Evolutionary conservation across 805 yeast genomes (phyloP).

Genomic region (Wickerhamiella spandovensis): DNA sequence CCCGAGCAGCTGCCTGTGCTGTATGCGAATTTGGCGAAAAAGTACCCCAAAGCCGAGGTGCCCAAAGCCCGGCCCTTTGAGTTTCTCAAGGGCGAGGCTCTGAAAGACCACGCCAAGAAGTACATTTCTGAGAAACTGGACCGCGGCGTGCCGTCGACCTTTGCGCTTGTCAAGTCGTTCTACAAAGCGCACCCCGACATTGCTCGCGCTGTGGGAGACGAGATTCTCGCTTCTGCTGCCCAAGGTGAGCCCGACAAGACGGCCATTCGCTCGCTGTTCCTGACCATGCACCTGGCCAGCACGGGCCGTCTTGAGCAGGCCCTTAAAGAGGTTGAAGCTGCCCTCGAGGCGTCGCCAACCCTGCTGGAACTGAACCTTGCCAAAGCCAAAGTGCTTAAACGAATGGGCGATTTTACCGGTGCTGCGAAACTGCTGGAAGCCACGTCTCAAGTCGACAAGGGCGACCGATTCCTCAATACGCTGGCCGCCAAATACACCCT

Average conservation of each 20-base stretch:
- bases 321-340: constrained; percentile 30
- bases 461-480: constrained; percentile 84
- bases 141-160: constrained; percentile 83
- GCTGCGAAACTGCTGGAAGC: constrained; percentile 57
- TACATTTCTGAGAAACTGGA: constrained; percentile 52
- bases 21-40: constrained; percentile 48
- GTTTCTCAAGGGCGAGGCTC: constrained; percentile 29
- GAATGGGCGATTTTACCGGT: constrained; percentile 41
- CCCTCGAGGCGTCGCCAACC: constrained; percentile 41
- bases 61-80: constrained; percentile 65
- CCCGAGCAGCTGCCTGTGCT: constrained; percentile 31
- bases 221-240: background rate
- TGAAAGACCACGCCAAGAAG: constrained; percentile 29
- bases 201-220: constrained; percentile 3
- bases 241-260: constrained; percentile 15
- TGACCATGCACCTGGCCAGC: constrained; percentile 50
- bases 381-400: constrained; percentile 71
- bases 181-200: constrained; percentile 11
- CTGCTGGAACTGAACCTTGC: constrained; percentile 68
- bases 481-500: constrained; percentile 73
- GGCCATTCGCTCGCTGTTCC: constrained; percentile 7
- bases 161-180: constrained; percentile 59
- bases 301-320: constrained; percentile 44
- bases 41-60: constrained; percentile 77
- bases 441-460: constrained; percentile 67